Percentiles rank a stretch among this genome's conserved stretches.
Evolutionary conservation across 805 yeast genomes (phyloP).

Genomic region (Candida krabiensis): DNA sequence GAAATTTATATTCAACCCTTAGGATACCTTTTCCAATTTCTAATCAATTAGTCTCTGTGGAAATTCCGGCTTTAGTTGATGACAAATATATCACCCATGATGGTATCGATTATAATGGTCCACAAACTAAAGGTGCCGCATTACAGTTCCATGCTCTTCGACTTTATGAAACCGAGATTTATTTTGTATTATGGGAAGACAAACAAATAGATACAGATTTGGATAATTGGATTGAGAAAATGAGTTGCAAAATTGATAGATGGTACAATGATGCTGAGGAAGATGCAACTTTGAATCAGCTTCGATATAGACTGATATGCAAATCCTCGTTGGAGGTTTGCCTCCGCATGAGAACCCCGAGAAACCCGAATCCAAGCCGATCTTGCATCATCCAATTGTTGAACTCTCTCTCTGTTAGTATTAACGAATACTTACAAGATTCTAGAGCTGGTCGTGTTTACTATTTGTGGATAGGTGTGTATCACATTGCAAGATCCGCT

Average conservation of each 20-base stretch:
- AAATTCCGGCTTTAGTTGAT: constrained; percentile 12
- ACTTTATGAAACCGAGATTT: constrained; percentile 13
- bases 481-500: constrained; percentile 9
- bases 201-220: constrained; percentile 6
- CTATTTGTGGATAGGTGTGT: constrained; percentile 12
- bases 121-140: constrained; percentile 17
- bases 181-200: constrained; percentile 14
- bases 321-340: constrained; percentile 10
- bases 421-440: constrained; percentile 14
- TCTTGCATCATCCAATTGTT: constrained; percentile 4
- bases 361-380: constrained; percentile 7
- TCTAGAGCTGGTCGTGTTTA: constrained; percentile 9
- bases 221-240: constrained; percentile 6
- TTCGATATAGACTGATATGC: constrained; percentile 13
- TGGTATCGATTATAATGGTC: constrained; percentile 15
- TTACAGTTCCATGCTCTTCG: constrained; percentile 11
- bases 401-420: constrained; percentile 3
- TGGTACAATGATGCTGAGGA: constrained; percentile 16
- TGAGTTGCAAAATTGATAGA: constrained; percentile 8
- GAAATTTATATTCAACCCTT: constrained; percentile 9
- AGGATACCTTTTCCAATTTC: constrained; percentile 12
- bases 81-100: constrained; percentile 10
- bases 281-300: constrained; percentile 13
- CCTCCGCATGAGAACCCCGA: constrained; percentile 13
- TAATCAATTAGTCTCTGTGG: constrained; percentile 6